Base-by-base conservation (phyloP, 129 eudicot genomes). In the Pulicaria dysenterica region DNA sequence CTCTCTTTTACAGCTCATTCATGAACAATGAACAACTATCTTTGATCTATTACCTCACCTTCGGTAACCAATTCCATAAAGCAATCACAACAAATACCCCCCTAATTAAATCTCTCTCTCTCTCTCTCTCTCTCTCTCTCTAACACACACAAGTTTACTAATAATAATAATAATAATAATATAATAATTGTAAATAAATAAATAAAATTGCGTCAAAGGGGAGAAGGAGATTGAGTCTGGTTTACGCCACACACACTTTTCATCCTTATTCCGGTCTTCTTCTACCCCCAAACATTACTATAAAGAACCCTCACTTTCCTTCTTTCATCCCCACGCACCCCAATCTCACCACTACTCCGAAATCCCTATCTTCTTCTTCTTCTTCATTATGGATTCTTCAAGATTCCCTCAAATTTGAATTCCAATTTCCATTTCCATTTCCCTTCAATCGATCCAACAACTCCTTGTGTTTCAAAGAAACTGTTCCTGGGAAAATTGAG, bases 201-300 rank as follows among this genome's bases (percentile, higher is more conserved):
- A 54, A 69, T 11, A 16, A 55, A 9, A 79, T 59, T 65, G 74
- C 86, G 86, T 84, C 92, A 90, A 76, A 89, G 76, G 74, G 70
- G 65, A 70, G 76, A 58, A 63, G 79, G 54, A 72, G 87, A 79
- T 89, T 87, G 98, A 92, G 98, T 92, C 82, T 83, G 10, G 73
- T 83, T 86, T 80, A 92, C 96, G 96, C 96, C 85, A 92, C 79
- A 73, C 78, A 58, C 73, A 43, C 71, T 73, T 81, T 76, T 78
- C 78, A 72, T 74, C 81, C 56, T 47, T 53, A 61, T 73, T 82
- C 77, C 42, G 24, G 49, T 81, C 67, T 83, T 83, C 86, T 79
- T 82, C 82, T 61, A 11, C 56, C 76, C 73, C 77, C 69, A 24
- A 24, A 24, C 31, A 45, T 68, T 70, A 60, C 82, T 79, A 73